phyloP scores from a whole-genome alignment of 129 eudicot genomes.

The Solidago caesia region DNA sequence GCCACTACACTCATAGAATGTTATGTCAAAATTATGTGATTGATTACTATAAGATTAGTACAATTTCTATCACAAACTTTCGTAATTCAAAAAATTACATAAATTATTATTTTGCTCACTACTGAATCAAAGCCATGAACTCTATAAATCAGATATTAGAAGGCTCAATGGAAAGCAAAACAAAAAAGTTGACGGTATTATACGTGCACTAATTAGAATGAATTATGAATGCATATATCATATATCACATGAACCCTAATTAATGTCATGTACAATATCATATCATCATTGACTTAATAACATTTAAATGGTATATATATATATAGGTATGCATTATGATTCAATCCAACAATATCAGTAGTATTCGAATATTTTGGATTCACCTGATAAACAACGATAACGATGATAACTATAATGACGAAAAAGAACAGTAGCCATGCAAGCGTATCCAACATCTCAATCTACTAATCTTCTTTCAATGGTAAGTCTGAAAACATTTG shows the following conservation, averaged over 20 bases:
- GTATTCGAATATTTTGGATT: background rate
- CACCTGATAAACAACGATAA: slow-evolving; percentile 32
- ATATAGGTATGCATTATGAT: background rate
- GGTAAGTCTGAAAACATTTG: slow-evolving; percentile 5
- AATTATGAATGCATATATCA: background rate
- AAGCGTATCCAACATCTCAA: slow-evolving; percentile 33
- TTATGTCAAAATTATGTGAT: no score
- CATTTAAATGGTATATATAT: background rate
- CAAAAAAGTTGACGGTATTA: background rate
- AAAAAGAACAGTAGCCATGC: slow-evolving; percentile 34
- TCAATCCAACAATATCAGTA: background rate
- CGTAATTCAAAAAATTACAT: no score
- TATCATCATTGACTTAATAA: background rate
- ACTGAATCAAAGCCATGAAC: no score
- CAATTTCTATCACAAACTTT: no score
- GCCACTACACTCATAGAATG: no score
- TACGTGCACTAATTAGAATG: background rate
- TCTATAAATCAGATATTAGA: no score
- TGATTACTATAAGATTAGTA: no score
- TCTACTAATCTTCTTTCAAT: background rate
- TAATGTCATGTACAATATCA: background rate
- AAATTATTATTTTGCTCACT: no score
- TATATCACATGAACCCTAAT: slow-evolving; percentile 1
- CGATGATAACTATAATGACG: slow-evolving; percentile 25
- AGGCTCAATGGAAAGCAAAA: no score